phyloP scores from a whole-genome alignment of 2,329 filamentous ascomycete species.

The Phyllosticta capitalensis region DNA sequence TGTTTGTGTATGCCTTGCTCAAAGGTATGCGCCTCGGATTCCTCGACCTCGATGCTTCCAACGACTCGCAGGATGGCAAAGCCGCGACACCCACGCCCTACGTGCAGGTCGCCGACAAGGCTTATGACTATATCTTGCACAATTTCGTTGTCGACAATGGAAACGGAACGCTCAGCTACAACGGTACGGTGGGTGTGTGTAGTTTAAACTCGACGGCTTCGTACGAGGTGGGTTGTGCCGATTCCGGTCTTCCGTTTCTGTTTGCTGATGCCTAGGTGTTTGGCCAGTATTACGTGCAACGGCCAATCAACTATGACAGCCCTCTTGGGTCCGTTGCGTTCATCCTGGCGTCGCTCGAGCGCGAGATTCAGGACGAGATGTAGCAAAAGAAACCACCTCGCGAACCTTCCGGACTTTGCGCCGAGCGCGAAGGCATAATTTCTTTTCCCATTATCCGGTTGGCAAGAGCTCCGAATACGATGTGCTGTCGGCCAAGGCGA shows the following conservation, averaged over 20 bases:
- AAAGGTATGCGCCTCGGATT: constrained; percentile 26
- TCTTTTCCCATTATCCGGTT: neutral
- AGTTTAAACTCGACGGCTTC: constrained; percentile 18
- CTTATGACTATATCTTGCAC: constrained; percentile 35
- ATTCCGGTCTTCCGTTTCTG: neutral
- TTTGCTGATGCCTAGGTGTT: neutral
- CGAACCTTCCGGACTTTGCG: neutral
- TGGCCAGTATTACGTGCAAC: constrained; percentile 36
- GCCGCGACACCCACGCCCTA: neutral
- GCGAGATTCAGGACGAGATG: constrained; percentile 10
- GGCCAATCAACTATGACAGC: constrained; percentile 24
- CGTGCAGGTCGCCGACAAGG: constrained; percentile 14
- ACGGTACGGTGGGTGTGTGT: constrained; percentile 23
- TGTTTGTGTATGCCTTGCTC: constrained; percentile 32
- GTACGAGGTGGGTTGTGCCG: constrained; percentile 18
- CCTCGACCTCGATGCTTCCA: constrained; percentile 10
- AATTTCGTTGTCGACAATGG: constrained; percentile 39
- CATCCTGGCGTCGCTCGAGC: constrained; percentile 19
- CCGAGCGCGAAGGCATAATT: neutral
- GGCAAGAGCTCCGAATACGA: neutral
- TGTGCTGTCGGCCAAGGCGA: constrained; percentile 22
- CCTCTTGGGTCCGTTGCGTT: constrained; percentile 18
- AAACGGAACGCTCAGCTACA: constrained; percentile 22
- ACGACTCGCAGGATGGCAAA: neutral
- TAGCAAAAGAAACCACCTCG: constrained; percentile 19